Base-by-base conservation (phyloP, 2,329 filamentous ascomycete species). In the Anisogramma anomala region DNA sequence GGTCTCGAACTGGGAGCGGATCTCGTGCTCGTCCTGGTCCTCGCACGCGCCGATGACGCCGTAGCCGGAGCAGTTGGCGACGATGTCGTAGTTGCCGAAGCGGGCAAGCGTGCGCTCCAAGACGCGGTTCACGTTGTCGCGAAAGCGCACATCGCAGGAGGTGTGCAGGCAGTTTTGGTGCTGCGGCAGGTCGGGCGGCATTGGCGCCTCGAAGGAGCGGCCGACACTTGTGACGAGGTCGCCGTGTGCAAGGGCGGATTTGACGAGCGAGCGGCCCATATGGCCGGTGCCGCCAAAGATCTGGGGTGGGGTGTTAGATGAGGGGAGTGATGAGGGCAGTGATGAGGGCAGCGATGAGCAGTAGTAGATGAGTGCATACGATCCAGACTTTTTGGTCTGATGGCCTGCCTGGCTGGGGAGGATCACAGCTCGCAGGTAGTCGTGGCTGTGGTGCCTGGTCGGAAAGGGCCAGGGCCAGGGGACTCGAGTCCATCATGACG, bases 241-340 rank as follows among this genome's bases (percentile, higher is more conserved):
- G 51, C 82, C 82, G 52, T 86, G 82, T 13, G 76, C 69, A 17
- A 96, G 71, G 13, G 84, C 86, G 41, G 75, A 78, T 54, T 91
- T 89, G 45, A 89, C 84, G 15, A 96, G 75, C 6, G 84, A 93
- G 39, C 86, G 81, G 45, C 91, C 91, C 71, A 96, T 94, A 55
- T 98, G 91, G 42, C 91, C 91, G n/a, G 88, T 95, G 36, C 86
- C 88, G 36, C 91, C 91, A 61, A 95, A 98, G 41, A 96, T 70
- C 85, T 87, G 46, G 30, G 11, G 45, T 27, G 17, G 22, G 38
- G 11, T 33, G 48, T 48, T 18, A 46, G 42, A 28, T 23, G 11
- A 14, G 5, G 14, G 18, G 20, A 10, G 26, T 14, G n/a, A 13
- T 11, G 19, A n/a, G 4, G 23, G 11, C 42, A 45, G 37, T 13